Conservation (phyloP, 1,284 basidiomycete species). For the Wallemia mellicola region DNA sequence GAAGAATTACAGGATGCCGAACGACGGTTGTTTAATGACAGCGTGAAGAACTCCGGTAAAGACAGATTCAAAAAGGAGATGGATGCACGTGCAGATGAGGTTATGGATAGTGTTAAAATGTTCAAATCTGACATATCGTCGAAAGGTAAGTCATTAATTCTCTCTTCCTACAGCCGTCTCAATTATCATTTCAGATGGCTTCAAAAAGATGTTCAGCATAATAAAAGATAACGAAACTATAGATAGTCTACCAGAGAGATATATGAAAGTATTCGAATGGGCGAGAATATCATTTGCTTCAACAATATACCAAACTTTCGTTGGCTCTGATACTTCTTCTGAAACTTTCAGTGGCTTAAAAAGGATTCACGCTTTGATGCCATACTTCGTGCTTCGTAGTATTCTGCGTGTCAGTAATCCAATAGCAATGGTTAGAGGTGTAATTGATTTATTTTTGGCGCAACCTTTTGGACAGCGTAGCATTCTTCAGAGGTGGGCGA, state of each 20-base stretch:
- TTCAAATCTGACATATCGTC: slow-evolving; percentile 1
- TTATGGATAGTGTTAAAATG: slow-evolving; percentile 21
- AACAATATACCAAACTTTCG: slow-evolving; percentile 78
- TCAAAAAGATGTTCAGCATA: slow-evolving; percentile 56
- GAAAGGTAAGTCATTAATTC: too few species aligned
- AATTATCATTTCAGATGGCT: too few species aligned
- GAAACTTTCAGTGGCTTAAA: slow-evolving; percentile 66
- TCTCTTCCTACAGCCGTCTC: too few species aligned
- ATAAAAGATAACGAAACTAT: slow-evolving; percentile 57
- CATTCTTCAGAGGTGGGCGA: slow-evolving; percentile 43
- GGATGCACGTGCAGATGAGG: slow-evolving; percentile 47
- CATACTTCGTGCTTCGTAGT: slow-evolving; percentile 82
- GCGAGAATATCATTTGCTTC: slow-evolving; percentile 93
- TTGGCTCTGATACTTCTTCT: slow-evolving; percentile 74
- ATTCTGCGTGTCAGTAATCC: slow-evolving; percentile 84
- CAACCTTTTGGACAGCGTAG: slow-evolving; percentile 83
- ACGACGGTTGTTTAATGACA: slow-evolving; percentile 61
- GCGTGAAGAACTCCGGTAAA: slow-evolving; percentile 58
- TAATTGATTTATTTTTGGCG: slow-evolving; percentile 88
- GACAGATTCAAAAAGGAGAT: slow-evolving; percentile 66
- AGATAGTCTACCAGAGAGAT: slow-evolving; percentile 49
- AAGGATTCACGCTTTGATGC: slow-evolving; percentile 83
- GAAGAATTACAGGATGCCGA: slow-evolving; percentile 53
- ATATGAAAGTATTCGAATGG: slow-evolving; percentile 77
- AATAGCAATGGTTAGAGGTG: slow-evolving; percentile 69